Evolutionary conservation across 169 alveolate genomes (phyloP).

Genomic region (Toxoplasma gondii): DNA sequence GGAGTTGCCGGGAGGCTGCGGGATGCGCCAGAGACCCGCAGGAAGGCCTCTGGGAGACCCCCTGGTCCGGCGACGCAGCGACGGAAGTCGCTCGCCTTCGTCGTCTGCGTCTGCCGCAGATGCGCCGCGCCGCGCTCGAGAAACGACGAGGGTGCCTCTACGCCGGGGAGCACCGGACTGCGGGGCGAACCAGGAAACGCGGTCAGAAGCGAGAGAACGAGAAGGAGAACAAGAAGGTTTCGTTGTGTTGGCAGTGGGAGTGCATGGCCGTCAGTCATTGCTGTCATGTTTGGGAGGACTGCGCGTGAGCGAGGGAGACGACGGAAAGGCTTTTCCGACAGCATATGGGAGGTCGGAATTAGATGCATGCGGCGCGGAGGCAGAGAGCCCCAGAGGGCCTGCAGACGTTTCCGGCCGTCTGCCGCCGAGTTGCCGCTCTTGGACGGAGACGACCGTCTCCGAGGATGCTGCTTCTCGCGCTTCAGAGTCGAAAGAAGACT

Average conservation of each 20-base stretch:
- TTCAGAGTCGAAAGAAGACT: no score
- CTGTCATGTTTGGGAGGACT: background rate
- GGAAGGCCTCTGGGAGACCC: background rate
- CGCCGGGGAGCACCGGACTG: no score
- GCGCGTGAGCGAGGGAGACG: background rate
- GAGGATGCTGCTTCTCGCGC: background rate
- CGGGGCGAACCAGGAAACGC: background rate
- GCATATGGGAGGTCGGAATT: background rate
- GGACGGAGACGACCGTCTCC: background rate
- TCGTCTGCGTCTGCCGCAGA: no score
- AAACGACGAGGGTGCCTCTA: no score
- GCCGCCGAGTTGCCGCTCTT: no score
- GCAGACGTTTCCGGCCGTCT: no score
- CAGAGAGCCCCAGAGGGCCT: no score
- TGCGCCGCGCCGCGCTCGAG: no score
- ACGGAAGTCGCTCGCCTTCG: no score
- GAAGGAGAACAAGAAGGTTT: slow-evolving; percentile 3
- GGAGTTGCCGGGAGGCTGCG: background rate
- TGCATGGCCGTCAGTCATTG: background rate
- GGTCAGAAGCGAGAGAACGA: background rate
- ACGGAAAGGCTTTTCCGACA: no score
- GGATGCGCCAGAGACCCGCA: no score
- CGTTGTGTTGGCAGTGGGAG: slow-evolving; percentile 16
- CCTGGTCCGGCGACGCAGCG: no score
- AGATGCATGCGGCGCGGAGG: background rate